These are phyloP conservation scores for Selenicereus undatus DNA, from an alignment of 148 eudicot species.

Conservation along the genomic window DNA sequence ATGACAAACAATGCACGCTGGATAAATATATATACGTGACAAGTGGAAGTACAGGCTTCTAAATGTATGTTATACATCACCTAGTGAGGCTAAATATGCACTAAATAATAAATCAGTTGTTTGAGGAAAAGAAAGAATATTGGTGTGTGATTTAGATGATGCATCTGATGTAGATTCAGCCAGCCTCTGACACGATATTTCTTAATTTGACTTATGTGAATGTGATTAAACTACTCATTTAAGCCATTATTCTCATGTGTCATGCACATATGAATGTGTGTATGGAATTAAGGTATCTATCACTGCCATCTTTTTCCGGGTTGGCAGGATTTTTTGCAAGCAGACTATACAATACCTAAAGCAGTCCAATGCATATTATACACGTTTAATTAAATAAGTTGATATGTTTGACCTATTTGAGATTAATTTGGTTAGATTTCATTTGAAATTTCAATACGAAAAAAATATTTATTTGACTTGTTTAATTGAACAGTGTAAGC, in stretches of 20 bases:
- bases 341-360: neutral
- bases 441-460: too few relatives aligned
- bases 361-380: too few relatives aligned
- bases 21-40: too few relatives aligned
- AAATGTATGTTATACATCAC: too few relatives aligned
- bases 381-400: too few relatives aligned
- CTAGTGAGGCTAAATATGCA: too few relatives aligned
- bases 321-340: neutral
- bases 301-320: neutral
- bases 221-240: conserved; percentile 9
- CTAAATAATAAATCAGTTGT: neutral
- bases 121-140: neutral
- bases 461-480: too few relatives aligned
- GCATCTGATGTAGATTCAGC: neutral
- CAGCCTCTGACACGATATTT: conserved; percentile 31
- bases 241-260: conserved; percentile 22
- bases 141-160: neutral
- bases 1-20: too few relatives aligned
- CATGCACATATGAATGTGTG: conserved; percentile 20
- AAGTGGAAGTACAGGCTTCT: too few relatives aligned
- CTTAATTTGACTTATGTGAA: conserved; percentile 36
- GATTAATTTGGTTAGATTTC: too few relatives aligned
- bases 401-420: too few relatives aligned
- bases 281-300: neutral
- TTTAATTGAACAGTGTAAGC: too few relatives aligned